Conservation (phyloP, 306 rosid genomes). For the Cucumis cinereus region DNA sequence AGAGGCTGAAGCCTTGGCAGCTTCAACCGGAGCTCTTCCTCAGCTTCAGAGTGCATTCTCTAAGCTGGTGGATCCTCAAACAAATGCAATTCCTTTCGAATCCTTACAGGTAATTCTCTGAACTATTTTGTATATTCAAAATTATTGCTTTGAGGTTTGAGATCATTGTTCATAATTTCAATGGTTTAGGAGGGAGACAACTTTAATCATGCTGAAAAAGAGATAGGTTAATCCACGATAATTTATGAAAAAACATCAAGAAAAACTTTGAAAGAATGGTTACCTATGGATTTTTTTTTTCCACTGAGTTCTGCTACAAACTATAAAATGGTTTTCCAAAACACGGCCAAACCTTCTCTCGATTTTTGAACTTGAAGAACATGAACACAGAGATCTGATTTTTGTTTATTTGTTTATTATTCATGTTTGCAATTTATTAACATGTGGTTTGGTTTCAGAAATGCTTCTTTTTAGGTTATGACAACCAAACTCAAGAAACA, state of each 20-base stretch:
- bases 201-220: neutral
- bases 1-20: conserved; percentile 50
- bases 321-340: neutral
- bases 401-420: neutral
- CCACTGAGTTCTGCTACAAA: neutral
- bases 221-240: neutral
- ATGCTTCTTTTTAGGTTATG: conserved; percentile 33
- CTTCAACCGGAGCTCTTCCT: conserved; percentile 73
- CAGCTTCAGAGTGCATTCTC: conserved; percentile 59
- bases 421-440: neutral
- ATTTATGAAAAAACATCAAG: neutral
- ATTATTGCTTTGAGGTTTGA: neutral
- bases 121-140: neutral
- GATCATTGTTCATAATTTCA: neutral
- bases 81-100: conserved; percentile 31
- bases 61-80: conserved; percentile 43
- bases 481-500: conserved; percentile 21
- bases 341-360: neutral
- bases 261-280: neutral
- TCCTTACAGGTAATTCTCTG: conserved; percentile 31
- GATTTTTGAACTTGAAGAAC: neutral
- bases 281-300: neutral
- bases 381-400: neutral
- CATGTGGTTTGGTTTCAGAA: conserved; percentile 30
- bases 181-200: neutral